Evolutionary conservation across 495 filamentous ascomycete species (phyloP).

Genomic region (Podospora comata): DNA sequence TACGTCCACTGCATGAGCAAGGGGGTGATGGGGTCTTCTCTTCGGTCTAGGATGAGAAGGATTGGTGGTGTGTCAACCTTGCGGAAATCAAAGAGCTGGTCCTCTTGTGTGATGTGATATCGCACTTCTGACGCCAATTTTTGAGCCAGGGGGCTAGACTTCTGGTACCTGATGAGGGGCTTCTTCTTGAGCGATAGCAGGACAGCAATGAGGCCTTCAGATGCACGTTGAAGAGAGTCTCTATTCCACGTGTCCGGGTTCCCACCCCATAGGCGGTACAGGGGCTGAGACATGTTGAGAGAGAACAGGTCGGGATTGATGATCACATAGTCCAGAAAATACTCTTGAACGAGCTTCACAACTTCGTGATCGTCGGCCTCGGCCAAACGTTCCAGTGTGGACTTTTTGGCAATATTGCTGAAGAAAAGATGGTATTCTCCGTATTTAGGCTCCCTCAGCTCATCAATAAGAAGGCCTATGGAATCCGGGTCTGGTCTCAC

Average conservation of each 20-base stretch:
- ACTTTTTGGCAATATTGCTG: conserved; percentile 96
- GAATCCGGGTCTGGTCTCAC: conserved; percentile 87
- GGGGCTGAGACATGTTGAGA: conserved; percentile 69
- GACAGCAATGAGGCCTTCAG: conserved; percentile 80
- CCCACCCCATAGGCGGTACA: conserved; percentile 73
- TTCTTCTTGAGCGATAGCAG: conserved; percentile 91
- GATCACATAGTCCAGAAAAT: conserved; percentile 92
- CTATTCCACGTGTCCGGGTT: conserved; percentile 86
- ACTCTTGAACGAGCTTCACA: conserved; percentile 85
- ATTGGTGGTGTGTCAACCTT: conserved; percentile 94
- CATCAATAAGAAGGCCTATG: conserved; percentile 89
- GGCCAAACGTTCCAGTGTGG: conserved; percentile 86
- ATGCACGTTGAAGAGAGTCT: conserved; percentile 76
- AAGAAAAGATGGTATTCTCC: conserved; percentile 97
- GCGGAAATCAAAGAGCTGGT: conserved; percentile 95
- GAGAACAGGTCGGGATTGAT: conserved; percentile 93
- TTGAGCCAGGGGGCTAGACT: conserved; percentile 83
- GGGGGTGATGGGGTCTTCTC: conserved; percentile 95
- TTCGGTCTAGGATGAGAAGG: conserved; percentile 81
- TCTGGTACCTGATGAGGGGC: conserved; percentile 90
- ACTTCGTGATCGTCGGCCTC: conserved; percentile 99
- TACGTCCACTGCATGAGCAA: conserved; percentile 97
- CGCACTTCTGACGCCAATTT: conserved; percentile 89
- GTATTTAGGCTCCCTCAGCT: conserved; percentile 93
- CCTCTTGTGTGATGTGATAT: conserved; percentile 91